Base-by-base conservation (phyloP, 805 yeast genomes). In the Hanseniaspora valbyensis region DNA sequence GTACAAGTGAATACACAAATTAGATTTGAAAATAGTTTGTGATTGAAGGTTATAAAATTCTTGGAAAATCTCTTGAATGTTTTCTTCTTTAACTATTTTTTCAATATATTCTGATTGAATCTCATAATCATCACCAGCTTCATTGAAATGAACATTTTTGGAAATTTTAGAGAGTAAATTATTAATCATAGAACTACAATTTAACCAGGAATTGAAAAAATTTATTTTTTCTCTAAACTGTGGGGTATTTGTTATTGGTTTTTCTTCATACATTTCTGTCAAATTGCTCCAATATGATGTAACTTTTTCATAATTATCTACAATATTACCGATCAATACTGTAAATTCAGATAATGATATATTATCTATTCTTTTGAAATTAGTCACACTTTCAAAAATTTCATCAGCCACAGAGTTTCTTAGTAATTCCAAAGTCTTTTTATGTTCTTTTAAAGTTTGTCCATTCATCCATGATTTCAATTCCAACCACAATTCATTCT, bases 401-500 rank as follows among this genome's bases (percentile, higher is more conserved):
- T 74, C 77, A 62, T 87, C 94, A 2, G 84, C 87, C 4, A 50
- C 53, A 3, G 80, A 67, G 1, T 83, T 76, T 52, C 96, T 69
- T 19, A 84, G 71, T 55, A 79, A 79, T n/a, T 76, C 69, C 3
- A 86, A 74, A 12, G 85, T 72, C 57, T 79, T 75, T 42, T 75
- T 69, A 61, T 90, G 95, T 53, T 86, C 95, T 34, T 78, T 85
- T 50, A 82, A 80, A 0, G 90, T 72, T 53, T 96, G 73, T 18
- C 92, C 89, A 53, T 78, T 78, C 44, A 84, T 71, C 65, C 83
- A 85, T 1, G 97, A 89, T 44, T 85, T 71, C 18, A 92, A 75
- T 22, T 90, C 95, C 50, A 85, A 66, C 98, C 98, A 92, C 33
- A 87, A 67, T 53, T 80, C 86, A 57, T 82, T 84, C 55, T 78